These are phyloP conservation scores for Fusarium cicatricum DNA, from an alignment of 2,329 filamentous ascomycete species.

Conservation along the genomic window DNA sequence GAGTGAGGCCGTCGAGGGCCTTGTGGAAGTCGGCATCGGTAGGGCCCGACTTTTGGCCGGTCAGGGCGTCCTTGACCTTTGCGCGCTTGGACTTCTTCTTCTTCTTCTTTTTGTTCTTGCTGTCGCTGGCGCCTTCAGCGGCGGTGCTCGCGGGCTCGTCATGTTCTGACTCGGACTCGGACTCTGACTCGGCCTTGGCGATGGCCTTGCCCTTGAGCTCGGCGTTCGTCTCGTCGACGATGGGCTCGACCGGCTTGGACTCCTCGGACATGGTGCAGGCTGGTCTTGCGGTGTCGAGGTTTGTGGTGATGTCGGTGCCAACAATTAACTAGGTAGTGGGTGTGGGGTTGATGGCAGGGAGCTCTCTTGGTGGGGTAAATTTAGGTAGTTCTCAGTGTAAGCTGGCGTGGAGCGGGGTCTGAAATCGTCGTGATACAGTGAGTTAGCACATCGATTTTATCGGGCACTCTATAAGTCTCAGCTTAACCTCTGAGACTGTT, in stretches of 20 bases:
- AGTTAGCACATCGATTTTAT: no score
- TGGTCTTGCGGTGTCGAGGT: slow-evolving; percentile 16
- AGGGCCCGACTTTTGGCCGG: slow-evolving; percentile 44
- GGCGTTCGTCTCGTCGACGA: slow-evolving; percentile 58
- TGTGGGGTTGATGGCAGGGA: slow-evolving; percentile 20
- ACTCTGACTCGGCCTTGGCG: slow-evolving; percentile 54
- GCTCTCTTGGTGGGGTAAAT: slow-evolving; percentile 41
- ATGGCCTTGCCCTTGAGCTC: slow-evolving; percentile 59
- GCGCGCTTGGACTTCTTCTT: slow-evolving; percentile 73
- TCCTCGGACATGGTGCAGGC: slow-evolving; percentile 59
- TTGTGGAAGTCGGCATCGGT: slow-evolving; percentile 56
- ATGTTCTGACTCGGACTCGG: slow-evolving; percentile 52
- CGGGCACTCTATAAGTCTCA: no score
- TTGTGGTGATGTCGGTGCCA: slow-evolving; percentile 27
- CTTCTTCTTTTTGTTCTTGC: slow-evolving; percentile 59
- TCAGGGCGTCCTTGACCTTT: slow-evolving; percentile 62
- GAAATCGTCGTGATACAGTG: no score
- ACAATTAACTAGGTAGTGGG: slow-evolving; percentile 21
- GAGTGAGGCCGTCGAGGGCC: slow-evolving; percentile 61
- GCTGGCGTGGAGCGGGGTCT: background rate
- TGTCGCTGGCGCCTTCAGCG: slow-evolving; percentile 44
- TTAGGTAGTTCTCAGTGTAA: slow-evolving; percentile 12
- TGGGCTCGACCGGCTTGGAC: slow-evolving; percentile 67
- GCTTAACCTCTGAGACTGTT: no score
- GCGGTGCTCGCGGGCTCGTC: slow-evolving; percentile 51